A percentile compares a stretch with the other conserved stretches of the same genome.
phyloP scores from a whole-genome alignment of 805 yeast genomes.

The Brettanomyces naardenensis region DNA sequence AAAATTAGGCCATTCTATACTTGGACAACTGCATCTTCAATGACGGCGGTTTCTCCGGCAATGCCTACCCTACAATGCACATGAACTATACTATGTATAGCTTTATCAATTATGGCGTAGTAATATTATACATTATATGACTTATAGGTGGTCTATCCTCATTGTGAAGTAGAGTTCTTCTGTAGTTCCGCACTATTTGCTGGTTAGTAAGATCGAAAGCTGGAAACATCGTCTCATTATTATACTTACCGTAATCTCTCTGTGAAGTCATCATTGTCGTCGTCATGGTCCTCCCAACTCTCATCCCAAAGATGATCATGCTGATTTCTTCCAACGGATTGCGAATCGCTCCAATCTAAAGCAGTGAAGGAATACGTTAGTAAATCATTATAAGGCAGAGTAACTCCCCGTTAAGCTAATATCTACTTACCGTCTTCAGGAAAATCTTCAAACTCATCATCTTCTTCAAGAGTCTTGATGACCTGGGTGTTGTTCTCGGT shows the following conservation, averaged over 20 bases:
- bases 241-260: constrained; percentile 52
- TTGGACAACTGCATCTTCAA: too few species aligned
- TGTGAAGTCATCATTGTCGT: constrained; percentile 76
- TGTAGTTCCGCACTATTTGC: not conserved
- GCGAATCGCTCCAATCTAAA: constrained; percentile 58
- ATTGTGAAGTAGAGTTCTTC: not conserved
- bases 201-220: too few species aligned
- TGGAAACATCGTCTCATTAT: too few species aligned
- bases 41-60: too few species aligned
- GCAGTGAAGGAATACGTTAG: too few species aligned
- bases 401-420: too few species aligned
- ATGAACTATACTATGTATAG: too few species aligned
- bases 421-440: constrained; percentile 60
- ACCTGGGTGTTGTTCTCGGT: constrained; percentile 13
- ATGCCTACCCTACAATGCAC: too few species aligned
- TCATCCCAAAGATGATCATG: constrained; percentile 83
- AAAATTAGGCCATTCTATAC: not conserved
- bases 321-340: constrained; percentile 43
- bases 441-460: constrained; percentile 96
- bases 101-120: too few species aligned
- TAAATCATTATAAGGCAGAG: too few species aligned
- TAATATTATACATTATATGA: not conserved
- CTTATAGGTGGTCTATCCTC: not conserved
- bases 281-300: constrained; percentile 96
- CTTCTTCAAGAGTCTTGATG: constrained; percentile 81